A percentile compares a stretch with the other conserved stretches of the same genome.
phyloP scores from a whole-genome alignment of 768 basidiomycete genomes.

The Infundibulicybe gibba region DNA sequence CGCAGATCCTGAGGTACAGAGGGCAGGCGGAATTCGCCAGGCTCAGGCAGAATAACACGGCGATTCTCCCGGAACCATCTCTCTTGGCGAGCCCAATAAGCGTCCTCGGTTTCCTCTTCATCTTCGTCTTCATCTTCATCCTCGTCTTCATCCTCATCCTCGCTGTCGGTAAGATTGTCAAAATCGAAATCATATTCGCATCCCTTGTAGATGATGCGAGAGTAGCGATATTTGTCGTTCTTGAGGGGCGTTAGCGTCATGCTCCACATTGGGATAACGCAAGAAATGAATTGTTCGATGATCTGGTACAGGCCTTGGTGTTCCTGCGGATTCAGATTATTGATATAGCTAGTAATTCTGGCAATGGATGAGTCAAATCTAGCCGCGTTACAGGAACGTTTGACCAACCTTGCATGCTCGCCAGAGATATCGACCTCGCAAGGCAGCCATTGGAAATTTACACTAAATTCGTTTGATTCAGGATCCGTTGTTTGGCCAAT shows the following conservation, averaged over 20 bases:
- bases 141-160: conserved; percentile 6
- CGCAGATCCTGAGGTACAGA: not conserved
- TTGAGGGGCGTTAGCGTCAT: conserved; percentile 15
- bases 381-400: not conserved
- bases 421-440: conserved; percentile 14
- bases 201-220: conserved; percentile 8
- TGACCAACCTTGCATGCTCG: conserved; percentile 3
- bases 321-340: conserved; percentile 29
- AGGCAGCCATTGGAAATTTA: conserved; percentile 16
- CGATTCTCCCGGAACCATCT: conserved; percentile 4
- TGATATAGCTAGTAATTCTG: conserved; percentile 31
- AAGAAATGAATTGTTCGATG: conserved; percentile 19
- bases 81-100: conserved; percentile 8
- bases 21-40: conserved; percentile 7
- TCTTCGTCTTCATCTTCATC: conserved; percentile 12
- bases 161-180: conserved; percentile 2
- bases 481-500: too few relatives aligned
- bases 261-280: conserved; percentile 26
- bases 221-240: not conserved
- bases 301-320: conserved; percentile 17
- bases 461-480: conserved; percentile 6
- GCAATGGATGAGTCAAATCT: not conserved
- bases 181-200: conserved; percentile 9
- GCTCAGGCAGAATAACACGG: conserved; percentile 1
- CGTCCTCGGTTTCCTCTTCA: conserved; percentile 9